Evolutionary conservation across 768 basidiomycete species (phyloP), one percentile per base, ranked within the genome.

Genomic region (Coprinopsis marcescibilis): DNA sequence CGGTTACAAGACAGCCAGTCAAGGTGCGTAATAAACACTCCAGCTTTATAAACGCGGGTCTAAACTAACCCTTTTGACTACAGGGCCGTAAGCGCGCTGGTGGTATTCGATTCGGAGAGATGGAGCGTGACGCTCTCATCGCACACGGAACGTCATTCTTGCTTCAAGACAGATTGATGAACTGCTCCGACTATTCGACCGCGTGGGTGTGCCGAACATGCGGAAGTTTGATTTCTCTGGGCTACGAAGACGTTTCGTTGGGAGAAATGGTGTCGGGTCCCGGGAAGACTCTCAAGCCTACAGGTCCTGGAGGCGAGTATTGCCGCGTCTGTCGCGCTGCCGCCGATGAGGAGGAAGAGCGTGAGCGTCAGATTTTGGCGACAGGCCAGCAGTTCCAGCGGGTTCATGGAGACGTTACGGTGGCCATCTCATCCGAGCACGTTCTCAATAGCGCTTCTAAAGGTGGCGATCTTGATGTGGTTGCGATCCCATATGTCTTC

Each of bases 81-180:
- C 54, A 91, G 93, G 96, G 96, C 47, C 88, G 96, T 51, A 98
- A 97, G 78, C 88, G 93, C 45, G 91, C 89, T 35, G 96, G 96
- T 57, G 96, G 96, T 59, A 99, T 99, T 60, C 93, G 96, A 46
- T 98, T 99, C 62, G 96, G 96, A 57, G 96, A 99, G 71, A 99
- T 99, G 96, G 96, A 99, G 66, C 88, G 96, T 44, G 96, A 99
- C 62, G 96, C 96, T 10, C 78, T 99, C 43, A 94, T 99, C 55
- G 96, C 96, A 2, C 96, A 99, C 65, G 96, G 96, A 36, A 96
- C 96, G 12, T 93, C 94, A 1, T 99, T 96, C 83, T 76, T 99
- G 32, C 80, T 99, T 19, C 96, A 99, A 72, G 96, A 99, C 68
- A 78, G 96, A 48, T 70, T 99, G 61, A 98, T 99, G 96, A 99